Evolutionary conservation across 768 basidiomycete genomes (phyloP), one percentile per base, ranked within the genome.

Genomic region (Pleurotus cornucopiae): DNA sequence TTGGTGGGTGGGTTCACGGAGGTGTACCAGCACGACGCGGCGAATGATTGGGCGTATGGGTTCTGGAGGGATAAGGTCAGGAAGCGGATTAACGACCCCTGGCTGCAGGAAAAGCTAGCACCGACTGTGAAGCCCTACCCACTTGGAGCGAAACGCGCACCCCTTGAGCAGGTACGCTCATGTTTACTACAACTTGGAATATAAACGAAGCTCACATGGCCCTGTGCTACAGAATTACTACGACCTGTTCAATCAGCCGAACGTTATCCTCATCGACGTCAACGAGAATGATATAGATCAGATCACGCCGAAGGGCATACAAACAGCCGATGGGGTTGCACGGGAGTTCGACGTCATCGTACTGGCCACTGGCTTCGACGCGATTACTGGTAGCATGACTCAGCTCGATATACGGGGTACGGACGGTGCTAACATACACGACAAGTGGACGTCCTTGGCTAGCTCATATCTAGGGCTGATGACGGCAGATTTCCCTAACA

Each of bases 31-130:
- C 49, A 66, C 14, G 46, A 61, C 45, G 52, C 54, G 16, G 62
- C 60, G 3, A 66, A 68, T 46, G 59, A 58, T 5, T 60, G 56
- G 43, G 59, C 55, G 4, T 66, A 68, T 52, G 45, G 21, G 39
- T 66, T 66, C 23, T 68, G 66, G 67, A 58, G 63, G 55, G 58
- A 63, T 46, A 65, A 62, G 51, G 63, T 64, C 1, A 39, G 55
- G 2, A 57, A 51, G 37, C 60, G 67, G 21, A 18, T 67, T 6
- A 53, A 58, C 12, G 61, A 65, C 30, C 55, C 58, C 9, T 60
- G 57, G 48, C 60, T 62, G 61, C 57, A 57, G 48, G 63, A 63
- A n/a, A 64, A 62, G 40, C 63, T 68, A 5, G 67, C 64, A 0
- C 66, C 67, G 6, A 60, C 54, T 26, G 41, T 58, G 13, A 43